A percentile compares a stretch with the other conserved stretches of the same genome.
phyloP scores from a whole-genome alignment of 1,284 basidiomycete genomes.

The Austropuccinia psidii region DNA sequence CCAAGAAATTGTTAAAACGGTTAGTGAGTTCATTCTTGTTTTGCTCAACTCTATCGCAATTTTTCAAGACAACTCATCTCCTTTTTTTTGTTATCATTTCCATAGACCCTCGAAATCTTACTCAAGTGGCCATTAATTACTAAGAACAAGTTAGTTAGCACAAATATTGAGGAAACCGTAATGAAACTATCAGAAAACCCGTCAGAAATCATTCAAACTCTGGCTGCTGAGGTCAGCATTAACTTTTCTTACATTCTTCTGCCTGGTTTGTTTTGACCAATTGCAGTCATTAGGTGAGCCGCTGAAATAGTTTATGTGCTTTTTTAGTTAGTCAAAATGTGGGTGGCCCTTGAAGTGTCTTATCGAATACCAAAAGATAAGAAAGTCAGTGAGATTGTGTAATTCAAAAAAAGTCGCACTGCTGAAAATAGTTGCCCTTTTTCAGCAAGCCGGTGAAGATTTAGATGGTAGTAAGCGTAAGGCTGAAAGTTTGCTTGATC shows the following conservation, averaged over 20 bases:
- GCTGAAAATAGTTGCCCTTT: not conserved
- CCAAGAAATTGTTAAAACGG: constrained; percentile 62
- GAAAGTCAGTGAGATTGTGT: constrained; percentile 43
- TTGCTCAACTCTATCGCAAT: constrained; percentile 36
- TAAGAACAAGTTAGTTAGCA: constrained; percentile 88
- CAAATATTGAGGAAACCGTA: constrained; percentile 66
- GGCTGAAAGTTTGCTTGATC: constrained; percentile 15
- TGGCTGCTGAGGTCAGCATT: constrained; percentile 58
- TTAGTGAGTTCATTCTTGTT: constrained; percentile 47
- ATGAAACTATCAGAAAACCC: constrained; percentile 51
- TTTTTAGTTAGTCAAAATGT: constrained; percentile 61
- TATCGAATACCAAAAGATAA: constrained; percentile 74
- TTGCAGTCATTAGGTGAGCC: not conserved
- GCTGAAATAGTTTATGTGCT: constrained; percentile 21
- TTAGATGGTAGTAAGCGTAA: constrained; percentile 38
- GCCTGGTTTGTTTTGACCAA: not conserved
- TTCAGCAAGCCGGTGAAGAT: constrained; percentile 40
- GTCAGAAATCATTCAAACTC: constrained; percentile 56
- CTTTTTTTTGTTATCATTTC: not conserved
- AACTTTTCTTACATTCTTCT: not conserved
- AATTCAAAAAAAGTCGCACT: not conserved
- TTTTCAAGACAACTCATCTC: constrained; percentile 7
- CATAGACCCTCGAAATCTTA: constrained; percentile 67
- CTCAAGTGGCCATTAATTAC: constrained; percentile 69
- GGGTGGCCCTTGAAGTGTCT: constrained; percentile 65